A percentile compares a stretch with the other conserved stretches of the same genome.
Conservation (phyloP, 305 asterid species). For the Fraxinus velutina region DNA sequence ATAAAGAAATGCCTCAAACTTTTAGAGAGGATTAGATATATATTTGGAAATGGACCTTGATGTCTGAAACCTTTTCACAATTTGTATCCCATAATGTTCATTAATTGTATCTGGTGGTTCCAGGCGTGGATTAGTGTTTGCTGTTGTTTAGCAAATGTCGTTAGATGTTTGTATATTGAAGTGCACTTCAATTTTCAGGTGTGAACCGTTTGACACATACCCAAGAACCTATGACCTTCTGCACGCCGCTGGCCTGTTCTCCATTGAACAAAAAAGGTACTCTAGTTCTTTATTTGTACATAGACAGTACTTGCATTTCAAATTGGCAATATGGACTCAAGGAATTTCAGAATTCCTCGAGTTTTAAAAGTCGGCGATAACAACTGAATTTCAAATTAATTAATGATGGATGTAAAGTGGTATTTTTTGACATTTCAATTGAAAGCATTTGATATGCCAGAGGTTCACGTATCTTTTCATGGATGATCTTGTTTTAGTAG, state of each 20-base stretch:
- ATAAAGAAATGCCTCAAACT: not conserved
- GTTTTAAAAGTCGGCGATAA: not conserved
- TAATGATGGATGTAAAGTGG: not conserved
- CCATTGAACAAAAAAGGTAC: conserved; percentile 63
- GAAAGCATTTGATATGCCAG: not conserved
- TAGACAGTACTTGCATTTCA: not conserved
- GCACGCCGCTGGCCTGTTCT: conserved; percentile 84
- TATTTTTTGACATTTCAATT: not conserved
- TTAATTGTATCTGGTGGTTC: not conserved
- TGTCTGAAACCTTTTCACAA: not conserved
- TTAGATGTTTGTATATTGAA: not conserved
- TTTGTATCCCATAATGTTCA: not conserved
- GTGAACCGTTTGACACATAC: conserved; percentile 85
- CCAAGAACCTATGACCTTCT: conserved; percentile 87
- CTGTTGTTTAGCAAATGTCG: not conserved
- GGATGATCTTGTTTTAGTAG: not conserved
- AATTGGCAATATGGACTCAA: not conserved
- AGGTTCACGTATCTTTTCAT: not conserved
- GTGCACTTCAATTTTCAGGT: conserved; percentile 46
- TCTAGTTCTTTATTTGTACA: not conserved
- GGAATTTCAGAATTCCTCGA: not conserved
- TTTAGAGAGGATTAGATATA: not conserved
- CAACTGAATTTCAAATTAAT: not conserved
- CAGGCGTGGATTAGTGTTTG: not conserved
- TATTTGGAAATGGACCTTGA: not conserved